Evolutionary conservation across 768 basidiomycete species (phyloP), one percentile per base, ranked within the genome.

Genomic region (Psilocybe subaeruginosa): DNA sequence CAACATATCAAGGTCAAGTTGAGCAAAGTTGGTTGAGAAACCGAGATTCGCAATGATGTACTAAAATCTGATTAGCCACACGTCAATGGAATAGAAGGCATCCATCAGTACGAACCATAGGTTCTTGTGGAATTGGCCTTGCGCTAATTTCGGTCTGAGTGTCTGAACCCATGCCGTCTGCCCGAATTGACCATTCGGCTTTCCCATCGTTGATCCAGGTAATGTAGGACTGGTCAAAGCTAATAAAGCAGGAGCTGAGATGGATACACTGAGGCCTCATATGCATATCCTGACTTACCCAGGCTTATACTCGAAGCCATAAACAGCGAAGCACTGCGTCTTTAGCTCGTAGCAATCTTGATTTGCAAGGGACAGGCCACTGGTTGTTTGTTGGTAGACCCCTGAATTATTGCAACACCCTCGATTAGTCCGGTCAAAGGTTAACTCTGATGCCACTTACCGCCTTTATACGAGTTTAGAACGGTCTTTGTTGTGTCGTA

Each of bases 381-480:
- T 92, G 3, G 89, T 87, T 17, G 90, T 87, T 72, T 93, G 89
- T 68, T 93, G 92, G 65, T 82, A 83, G 6, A 78, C 82, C 41
- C 72, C 69, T 70, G 49, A 85, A 6, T 33, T 46, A 39, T 45
- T 23, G 78, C 83, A 52, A 74, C 70, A 30, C 19, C 3, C 30
- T 39, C n/a, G 33, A 57, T 35, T 31, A 49, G 33, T 57, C 30
- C n/a, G 41, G 37, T 37, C 31, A 66, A 72, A 54, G 19, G n/a
- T 47, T 16, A 17, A 51, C 11, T 17, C 11, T 3, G 33, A 7
- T 16, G 12, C 33, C 30, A 87, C 47, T 74, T 76, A 72, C 88
- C 89, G 43, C 92, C 92, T 17, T 70, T 77, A 67, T 87, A 91
- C 5, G 80, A 63, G 66, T 91, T 90, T 47, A 86, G 70, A 8